Evolutionary conservation across 805 yeast species (phyloP), one percentile per base, ranked within the genome.

Genomic region (Citeromyces nyonsensis): DNA sequence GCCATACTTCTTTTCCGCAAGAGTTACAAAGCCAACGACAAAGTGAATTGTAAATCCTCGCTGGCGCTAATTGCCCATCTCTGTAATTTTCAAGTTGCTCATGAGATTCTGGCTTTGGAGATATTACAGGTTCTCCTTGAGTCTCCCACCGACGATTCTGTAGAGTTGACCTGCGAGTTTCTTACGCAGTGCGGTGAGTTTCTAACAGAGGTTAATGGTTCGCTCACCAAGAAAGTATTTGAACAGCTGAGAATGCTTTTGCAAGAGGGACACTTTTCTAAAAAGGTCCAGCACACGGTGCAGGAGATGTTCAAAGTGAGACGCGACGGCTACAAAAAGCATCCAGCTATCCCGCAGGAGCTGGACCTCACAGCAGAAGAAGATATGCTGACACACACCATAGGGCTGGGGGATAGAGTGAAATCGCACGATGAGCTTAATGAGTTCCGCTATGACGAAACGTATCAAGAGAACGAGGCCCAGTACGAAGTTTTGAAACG

Each of bases 351-450:
- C 2, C 54, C 53, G 4, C 54, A 56, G 12, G 70, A 55, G 3
- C 53, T 77, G 15, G 85, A 77, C 48, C 47, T 70, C 31, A 77
- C 77, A 1, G 79, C 71, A 22, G 77, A 69, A 12, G 76, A 71
- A 0, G 85, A 77, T 36, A 63, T 61, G 35, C 52, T 63, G 5
- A 60, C 71, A 0, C 85, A 79, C 44, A 51, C 61, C 32, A 42
- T 78, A 4, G 65, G 63, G 15, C 49, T 80, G 22, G 73, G 69
- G 33, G 80, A 66, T 31, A 52, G 56, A 24, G 45, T 71, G 12
- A 56, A 63, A 27, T 58, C 66, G 2, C 57, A 61, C 15, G 68
- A 63, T 31, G 41, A 51, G 4, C 44, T 78, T 28, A 68, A 74
- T 31, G 35, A 35, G 9, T 79, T 75, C 43, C 46, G 49, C 15